Evolutionary conservation across 257 asterid species (phyloP), one percentile per base, ranked within the genome.

Genomic region (Paraleonurus japonicus): DNA sequence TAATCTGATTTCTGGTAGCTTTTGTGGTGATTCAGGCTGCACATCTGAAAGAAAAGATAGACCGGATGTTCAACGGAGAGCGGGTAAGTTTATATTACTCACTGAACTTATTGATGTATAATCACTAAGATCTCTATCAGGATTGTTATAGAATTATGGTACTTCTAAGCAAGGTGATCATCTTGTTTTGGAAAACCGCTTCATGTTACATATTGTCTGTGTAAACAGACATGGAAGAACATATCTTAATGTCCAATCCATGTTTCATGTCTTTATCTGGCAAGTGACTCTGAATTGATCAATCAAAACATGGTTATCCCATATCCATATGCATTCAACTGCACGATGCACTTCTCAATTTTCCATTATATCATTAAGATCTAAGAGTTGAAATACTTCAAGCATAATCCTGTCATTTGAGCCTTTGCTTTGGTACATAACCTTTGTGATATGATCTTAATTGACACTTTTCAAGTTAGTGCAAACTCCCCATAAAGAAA

Each of bases 21-120:
- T n/a, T n/a, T n/a, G n/a, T n/a, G n/a, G 57, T 79, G 58, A 69
- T 80, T 72, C 81, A 94, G 99, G 95, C 89, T 9, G 95, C 97
- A 54, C 88, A 67, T 79, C 84, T 95, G 80, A 92, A 85, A 82
- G 93, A 87, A 74, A 92, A 95, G 90, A 85, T 95, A 58, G 69
- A 80, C 76, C 69, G 88, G 73, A 92, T 95, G 98, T 92, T 95
- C 83, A 86, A 76, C 61, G 99, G 98, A 67, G 99, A 92, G 75
- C 89, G 83, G 37, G 98, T 95, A 80, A 88, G 96, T 79, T 66
- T 54, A 39, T 47, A 57, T 65, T 63, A 0, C 60, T 59, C 67
- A 27, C 64, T 75, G 48, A 45, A 27, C n/a, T 15, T 68, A 17
- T 73, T 33, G 43, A 15, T 6, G 16, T 63, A 17, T 53, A 45